Evolutionary conservation across 2,329 filamentous ascomycete species (phyloP), one percentile per base, ranked within the genome.

Genomic region (Scedosporium apiospermum): DNA sequence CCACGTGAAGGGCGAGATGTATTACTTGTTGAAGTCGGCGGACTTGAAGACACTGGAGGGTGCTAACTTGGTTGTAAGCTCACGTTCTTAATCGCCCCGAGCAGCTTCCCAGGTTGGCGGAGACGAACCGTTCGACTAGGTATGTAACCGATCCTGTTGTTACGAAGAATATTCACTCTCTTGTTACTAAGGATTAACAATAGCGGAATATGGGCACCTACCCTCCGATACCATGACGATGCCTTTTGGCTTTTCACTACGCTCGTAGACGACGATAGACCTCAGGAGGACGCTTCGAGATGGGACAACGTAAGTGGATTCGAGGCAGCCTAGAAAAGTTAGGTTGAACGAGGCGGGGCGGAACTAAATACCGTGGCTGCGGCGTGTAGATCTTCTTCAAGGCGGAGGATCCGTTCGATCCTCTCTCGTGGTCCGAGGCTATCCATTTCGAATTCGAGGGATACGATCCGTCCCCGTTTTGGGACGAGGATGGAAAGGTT

Each of bases 151-250:
- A n/a, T 70, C 67, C 61, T 70, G 14, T 18, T 10, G 21, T 3
- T 34, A 14, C 23, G 5, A 26, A n/a, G 9, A n/a, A n/a, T 26
- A 30, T 30, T 9, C 18, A 4, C 16, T 59, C 6, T 38, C n/a
- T 59, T 2, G 5, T 38, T 38, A 3, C 34, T 38, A 38, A 38
- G 34, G 23, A 55, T 9, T 16, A 70, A 73, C 1, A 62, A 67
- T 14, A 74, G 74, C 21, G 77, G 77, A 0, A 77, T 79, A 53
- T 84, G 78, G 72, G 81, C 81, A 0, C 73, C 79, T 0, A 80
- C 79, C 0, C 66, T 82, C 0, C 70, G 77, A 6, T 75, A 79
- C 30, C 73, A 76, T 27, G 66, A 78, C 1, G 75, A 74, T 0
- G 72, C 66, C 1, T 80, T 82, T 62, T 81, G 78, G 64, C 64